Evolutionary conservation across 345 rosid species (phyloP).

Genomic region (Leavenworthia alabamica): DNA sequence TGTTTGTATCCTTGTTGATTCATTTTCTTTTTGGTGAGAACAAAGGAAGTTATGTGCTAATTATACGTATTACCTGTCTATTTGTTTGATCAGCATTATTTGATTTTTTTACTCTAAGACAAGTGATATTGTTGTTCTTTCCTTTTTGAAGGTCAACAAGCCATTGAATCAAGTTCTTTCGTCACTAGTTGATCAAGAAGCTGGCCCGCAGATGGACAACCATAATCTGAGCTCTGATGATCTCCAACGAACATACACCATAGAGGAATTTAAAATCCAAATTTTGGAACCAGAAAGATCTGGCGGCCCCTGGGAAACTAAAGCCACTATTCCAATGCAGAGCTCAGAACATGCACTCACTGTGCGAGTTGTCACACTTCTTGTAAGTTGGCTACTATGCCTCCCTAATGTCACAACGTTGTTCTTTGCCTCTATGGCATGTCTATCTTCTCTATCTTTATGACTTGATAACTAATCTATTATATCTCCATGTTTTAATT

Average conservation of each 20-base stretch:
- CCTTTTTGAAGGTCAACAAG: constrained; percentile 57
- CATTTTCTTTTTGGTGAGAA: not conserved
- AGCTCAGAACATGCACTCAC: constrained; percentile 89
- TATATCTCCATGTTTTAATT: not conserved
- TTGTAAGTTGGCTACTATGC: constrained; percentile 52
- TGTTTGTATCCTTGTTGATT: constrained; percentile 2
- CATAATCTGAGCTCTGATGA: constrained; percentile 74
- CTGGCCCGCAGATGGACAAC: constrained; percentile 81
- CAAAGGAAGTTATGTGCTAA: constrained; percentile 1
- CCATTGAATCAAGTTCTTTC: constrained; percentile 90
- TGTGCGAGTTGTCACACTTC: constrained; percentile 78
- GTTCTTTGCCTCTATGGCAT: constrained; percentile 8
- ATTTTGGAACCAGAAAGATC: constrained; percentile 80
- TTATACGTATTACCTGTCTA: not conserved
- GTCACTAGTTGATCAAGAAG: constrained; percentile 89
- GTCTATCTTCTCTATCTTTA: constrained; percentile 9
- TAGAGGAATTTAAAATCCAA: constrained; percentile 90
- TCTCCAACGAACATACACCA: constrained; percentile 58
- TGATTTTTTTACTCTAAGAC: not conserved
- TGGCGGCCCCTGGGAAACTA: constrained; percentile 92
- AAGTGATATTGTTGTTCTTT: constrained; percentile 11
- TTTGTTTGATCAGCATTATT: not conserved
- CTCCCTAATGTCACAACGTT: constrained; percentile 2
- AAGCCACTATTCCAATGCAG: constrained; percentile 93
- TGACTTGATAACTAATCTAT: constrained; percentile 5